A percentile compares a stretch with the other conserved stretches of the same genome.
Conservation (phyloP, 805 yeast species). For the Sugiyamaella valdiviana region DNA sequence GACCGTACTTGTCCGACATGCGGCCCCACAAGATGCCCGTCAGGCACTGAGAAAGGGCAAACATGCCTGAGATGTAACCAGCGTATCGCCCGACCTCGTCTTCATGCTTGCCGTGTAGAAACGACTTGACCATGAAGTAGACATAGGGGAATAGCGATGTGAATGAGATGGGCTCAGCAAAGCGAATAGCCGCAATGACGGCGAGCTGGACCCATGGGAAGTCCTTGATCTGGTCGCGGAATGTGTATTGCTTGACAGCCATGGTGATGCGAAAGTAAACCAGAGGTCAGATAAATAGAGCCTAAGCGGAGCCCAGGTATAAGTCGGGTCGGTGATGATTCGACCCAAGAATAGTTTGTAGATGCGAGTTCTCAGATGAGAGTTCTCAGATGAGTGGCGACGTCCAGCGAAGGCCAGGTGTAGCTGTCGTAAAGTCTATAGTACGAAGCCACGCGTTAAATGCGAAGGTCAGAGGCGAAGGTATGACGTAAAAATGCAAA, state of each 20-base stretch:
- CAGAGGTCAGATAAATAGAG: not conserved
- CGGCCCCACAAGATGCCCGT: constrained; percentile 58
- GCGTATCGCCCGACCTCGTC: constrained; percentile 54
- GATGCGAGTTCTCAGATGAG: no score
- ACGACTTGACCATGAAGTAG: constrained; percentile 57
- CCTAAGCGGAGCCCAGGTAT: no score
- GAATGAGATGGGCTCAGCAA: constrained; percentile 59
- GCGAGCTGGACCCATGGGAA: constrained; percentile 49
- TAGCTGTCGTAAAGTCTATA: no score
- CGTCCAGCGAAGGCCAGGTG: no score
- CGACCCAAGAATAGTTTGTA: no score
- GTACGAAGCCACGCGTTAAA: no score
- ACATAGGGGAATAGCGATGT: constrained; percentile 60
- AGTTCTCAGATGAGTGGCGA: no score
- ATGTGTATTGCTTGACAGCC: constrained; percentile 11
- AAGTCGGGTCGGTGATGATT: no score
- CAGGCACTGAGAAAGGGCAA: constrained; percentile 54
- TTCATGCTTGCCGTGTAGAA: constrained; percentile 41
- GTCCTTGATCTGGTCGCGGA: constrained; percentile 46
- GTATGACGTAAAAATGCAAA: no score
- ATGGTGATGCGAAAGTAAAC: not conserved
- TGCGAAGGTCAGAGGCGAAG: no score
- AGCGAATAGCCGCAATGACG: constrained; percentile 42
- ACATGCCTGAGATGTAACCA: constrained; percentile 56
- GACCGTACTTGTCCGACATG: constrained; percentile 48